phyloP scores from a whole-genome alignment of 352 stramenopile species.

The Halophytophthora polymorphica region DNA sequence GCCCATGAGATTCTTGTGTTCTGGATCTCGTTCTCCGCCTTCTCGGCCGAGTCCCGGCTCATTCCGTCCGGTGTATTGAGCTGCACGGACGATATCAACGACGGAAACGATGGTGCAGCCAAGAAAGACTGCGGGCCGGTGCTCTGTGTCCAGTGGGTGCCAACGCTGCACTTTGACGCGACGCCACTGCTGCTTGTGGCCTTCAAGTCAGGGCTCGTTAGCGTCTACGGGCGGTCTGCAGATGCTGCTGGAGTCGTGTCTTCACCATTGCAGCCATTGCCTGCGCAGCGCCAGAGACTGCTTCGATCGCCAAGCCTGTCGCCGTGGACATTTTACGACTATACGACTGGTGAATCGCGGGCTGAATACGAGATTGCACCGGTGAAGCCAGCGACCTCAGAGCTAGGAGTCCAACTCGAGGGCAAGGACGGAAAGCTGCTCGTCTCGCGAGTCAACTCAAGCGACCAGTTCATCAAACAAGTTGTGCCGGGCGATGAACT shows the following conservation, averaged over 20 bases:
- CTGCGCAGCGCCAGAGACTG: constrained; percentile 14
- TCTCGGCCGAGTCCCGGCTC: constrained; percentile 73
- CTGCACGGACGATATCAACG: constrained; percentile 29
- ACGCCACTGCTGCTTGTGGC: constrained; percentile 69
- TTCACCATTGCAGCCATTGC: constrained; percentile 33
- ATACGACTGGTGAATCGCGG: constrained; percentile 55
- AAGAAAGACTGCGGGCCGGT: constrained; percentile 34
- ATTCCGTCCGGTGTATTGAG: constrained; percentile 74
- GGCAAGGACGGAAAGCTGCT: constrained; percentile 36
- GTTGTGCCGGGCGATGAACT: constrained; percentile 53
- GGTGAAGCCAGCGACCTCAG: constrained; percentile 29
- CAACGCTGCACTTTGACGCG: constrained; percentile 77
- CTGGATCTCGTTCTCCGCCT: constrained; percentile 82
- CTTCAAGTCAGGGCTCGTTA: constrained; percentile 51
- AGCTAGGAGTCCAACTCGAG: constrained; percentile 49
- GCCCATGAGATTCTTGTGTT: constrained; percentile 77
- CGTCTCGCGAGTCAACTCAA: constrained; percentile 24
- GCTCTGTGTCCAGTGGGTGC: constrained; percentile 79
- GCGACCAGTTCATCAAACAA: constrained; percentile 21
- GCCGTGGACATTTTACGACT: constrained; percentile 76
- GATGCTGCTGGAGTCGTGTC: constrained; percentile 54
- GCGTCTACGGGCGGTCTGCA: constrained; percentile 59
- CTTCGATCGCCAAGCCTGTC: constrained; percentile 46
- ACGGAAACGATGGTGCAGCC: not conserved
- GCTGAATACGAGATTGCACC: constrained; percentile 67